Conservation (phyloP, 1,284 basidiomycete genomes). For the Phellopilus nigrolimitatus region DNA sequence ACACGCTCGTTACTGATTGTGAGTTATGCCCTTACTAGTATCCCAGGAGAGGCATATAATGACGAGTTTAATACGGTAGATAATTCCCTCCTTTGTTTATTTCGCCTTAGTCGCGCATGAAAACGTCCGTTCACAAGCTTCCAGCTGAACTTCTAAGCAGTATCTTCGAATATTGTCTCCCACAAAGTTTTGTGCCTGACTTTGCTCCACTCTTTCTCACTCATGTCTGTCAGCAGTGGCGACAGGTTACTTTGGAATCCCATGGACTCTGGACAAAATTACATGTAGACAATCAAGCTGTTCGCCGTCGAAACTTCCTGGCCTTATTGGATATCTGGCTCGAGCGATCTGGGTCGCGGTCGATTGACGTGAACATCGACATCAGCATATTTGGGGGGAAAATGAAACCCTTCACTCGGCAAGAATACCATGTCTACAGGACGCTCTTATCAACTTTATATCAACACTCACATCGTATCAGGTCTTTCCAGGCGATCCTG, state of each 20-base stretch:
- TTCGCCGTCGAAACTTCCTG: slow-evolving; percentile 2
- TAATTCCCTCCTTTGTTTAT: no score
- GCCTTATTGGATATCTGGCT: slow-evolving; percentile 8
- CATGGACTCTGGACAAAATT: slow-evolving; percentile 11
- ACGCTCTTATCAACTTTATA: background rate
- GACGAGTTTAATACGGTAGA: no score
- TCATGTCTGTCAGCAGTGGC: slow-evolving; percentile 15
- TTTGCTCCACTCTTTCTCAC: slow-evolving; percentile 15
- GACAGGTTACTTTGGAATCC: slow-evolving; percentile 5
- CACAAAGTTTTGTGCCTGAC: slow-evolving; percentile 6
- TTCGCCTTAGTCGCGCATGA: no score
- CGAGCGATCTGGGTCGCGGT: slow-evolving; percentile 5
- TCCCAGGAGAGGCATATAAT: no score
- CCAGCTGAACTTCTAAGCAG: no score
- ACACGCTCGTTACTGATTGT: no score
- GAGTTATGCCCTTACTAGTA: no score
- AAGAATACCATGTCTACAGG: slow-evolving; percentile 7
- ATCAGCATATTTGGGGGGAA: slow-evolving; percentile 9
- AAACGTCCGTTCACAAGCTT: no score
- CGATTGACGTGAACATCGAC: slow-evolving; percentile 7
- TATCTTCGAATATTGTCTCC: slow-evolving; percentile 10
- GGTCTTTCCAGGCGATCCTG: slow-evolving; percentile 1
- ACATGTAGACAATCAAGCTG: slow-evolving; percentile 5
- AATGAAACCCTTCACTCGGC: background rate
- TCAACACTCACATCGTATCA: slow-evolving; percentile 2